Percentiles rank a stretch among this genome's conserved stretches.
Evolutionary conservation across 2,329 filamentous ascomycete species (phyloP).

Genomic region (Microdochium trichocladiopsis): DNA sequence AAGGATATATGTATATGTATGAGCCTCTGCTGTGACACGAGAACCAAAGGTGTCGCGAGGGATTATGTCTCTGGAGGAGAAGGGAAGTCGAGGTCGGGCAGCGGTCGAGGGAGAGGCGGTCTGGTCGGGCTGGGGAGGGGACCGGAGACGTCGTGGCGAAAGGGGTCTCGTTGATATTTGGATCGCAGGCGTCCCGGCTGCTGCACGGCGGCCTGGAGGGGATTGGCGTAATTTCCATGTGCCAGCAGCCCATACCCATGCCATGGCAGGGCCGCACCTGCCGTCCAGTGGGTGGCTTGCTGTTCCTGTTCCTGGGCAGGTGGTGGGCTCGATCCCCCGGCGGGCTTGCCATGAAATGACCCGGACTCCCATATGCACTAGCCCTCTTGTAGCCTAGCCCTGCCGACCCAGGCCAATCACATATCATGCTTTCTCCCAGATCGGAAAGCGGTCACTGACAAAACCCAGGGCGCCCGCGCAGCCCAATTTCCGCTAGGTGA

Average conservation of each 20-base stretch:
- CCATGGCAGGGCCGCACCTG: neutral
- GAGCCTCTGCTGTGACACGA: neutral
- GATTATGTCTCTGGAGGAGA: neutral
- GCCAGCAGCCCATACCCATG: neutral
- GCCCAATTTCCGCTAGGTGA: neutral
- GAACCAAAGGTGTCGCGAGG: neutral
- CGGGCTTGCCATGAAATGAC: too few species aligned
- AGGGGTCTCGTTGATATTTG: constrained; percentile 1
- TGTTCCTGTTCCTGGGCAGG: neutral
- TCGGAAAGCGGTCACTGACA: constrained; percentile 9
- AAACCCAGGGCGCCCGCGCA: neutral
- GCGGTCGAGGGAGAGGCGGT: neutral
- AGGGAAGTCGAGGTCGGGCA: neutral
- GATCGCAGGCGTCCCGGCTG: neutral
- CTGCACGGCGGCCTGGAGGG: neutral
- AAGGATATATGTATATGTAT: neutral
- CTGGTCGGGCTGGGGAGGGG: neutral
- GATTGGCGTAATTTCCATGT: constrained; percentile 1
- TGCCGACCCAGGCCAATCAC: constrained; percentile 4
- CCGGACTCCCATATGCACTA: too few species aligned
- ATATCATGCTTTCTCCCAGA: constrained; percentile 8
- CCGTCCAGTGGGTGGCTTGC: too few species aligned
- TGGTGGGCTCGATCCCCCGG: too few species aligned
- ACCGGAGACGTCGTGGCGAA: neutral
- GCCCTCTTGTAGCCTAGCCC: constrained; percentile 2